Conservation (phyloP, 2,329 filamentous ascomycete species). For the Cadophora gregata region DNA sequence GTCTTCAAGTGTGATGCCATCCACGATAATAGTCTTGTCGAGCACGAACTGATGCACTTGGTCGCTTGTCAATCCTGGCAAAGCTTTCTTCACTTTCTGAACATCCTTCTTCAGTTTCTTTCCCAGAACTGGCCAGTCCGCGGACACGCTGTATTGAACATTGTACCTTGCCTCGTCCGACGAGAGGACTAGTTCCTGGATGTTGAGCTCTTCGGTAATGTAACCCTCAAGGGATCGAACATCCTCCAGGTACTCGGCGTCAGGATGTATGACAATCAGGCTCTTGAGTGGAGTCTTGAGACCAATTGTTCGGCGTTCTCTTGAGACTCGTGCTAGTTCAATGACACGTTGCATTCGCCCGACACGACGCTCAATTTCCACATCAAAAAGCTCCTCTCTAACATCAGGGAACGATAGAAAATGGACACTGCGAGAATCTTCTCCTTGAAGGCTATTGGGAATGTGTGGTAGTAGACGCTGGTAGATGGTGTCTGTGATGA, state of each 20-base stretch:
- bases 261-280: constrained; percentile 85
- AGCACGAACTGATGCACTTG: constrained; percentile 81
- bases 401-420: constrained; percentile 92
- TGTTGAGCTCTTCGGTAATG: constrained; percentile 89
- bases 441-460: constrained; percentile 69
- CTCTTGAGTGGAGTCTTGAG: constrained; percentile 92
- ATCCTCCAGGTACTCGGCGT: constrained; percentile 83
- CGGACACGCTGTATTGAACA: constrained; percentile 86
- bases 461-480: constrained; percentile 82
- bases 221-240: constrained; percentile 86
- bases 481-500: constrained; percentile 95
- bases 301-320: constrained; percentile 83
- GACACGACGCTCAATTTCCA: constrained; percentile 84
- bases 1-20: constrained; percentile 81
- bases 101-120: constrained; percentile 98
- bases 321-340: constrained; percentile 83
- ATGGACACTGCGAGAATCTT: constrained; percentile 86
- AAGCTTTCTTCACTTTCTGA: constrained; percentile 86
- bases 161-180: constrained; percentile 90
- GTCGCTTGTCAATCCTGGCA: constrained; percentile 78
- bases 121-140: constrained; percentile 92
- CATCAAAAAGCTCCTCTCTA: constrained; percentile 85
- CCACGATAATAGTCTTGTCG: constrained; percentile 77
- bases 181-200: constrained; percentile 83
- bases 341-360: constrained; percentile 95